Conservation (phyloP, 352 stramenopile genomes). For the Globisporangium nagaii region DNA sequence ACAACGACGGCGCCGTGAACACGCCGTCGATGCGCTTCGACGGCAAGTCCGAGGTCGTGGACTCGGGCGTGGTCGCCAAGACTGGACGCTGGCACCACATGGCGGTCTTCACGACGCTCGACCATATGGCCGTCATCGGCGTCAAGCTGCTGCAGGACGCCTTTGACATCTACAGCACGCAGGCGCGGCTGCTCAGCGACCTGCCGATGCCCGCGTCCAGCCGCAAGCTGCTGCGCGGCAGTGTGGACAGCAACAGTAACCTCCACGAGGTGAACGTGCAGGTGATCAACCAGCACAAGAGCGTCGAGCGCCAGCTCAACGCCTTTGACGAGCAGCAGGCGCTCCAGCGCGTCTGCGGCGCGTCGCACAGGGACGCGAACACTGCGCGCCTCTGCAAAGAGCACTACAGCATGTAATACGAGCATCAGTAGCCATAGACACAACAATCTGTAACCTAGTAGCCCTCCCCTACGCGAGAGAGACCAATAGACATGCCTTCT, state of each 20-base stretch:
- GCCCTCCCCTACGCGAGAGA: no score
- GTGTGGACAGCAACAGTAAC: not conserved
- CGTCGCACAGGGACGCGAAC: not conserved
- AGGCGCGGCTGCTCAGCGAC: slow-evolving; percentile 3
- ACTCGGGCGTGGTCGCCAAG: slow-evolving; percentile 10
- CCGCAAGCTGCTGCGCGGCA: slow-evolving; percentile 3
- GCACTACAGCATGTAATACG: slow-evolving; percentile 2
- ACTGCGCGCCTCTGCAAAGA: not conserved
- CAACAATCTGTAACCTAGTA: no score
- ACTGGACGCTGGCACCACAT: slow-evolving; percentile 19
- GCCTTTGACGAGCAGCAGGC: slow-evolving; percentile 1
- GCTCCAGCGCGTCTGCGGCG: not conserved
- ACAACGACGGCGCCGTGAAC: slow-evolving; percentile 15
- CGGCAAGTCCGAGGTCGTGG: slow-evolving; percentile 9
- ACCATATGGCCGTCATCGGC: slow-evolving; percentile 11
- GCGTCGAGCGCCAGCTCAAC: not conserved
- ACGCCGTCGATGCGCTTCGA: slow-evolving; percentile 18
- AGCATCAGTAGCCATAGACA: no score
- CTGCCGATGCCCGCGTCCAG: not conserved
- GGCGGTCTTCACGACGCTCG: slow-evolving; percentile 5
- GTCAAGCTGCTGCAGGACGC: slow-evolving; percentile 9
- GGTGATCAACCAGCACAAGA: slow-evolving; percentile 2
- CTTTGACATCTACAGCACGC: slow-evolving; percentile 10
- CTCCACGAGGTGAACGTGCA: not conserved
- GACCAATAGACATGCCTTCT: no score